A percentile compares a stretch with the other conserved stretches of the same genome.
These are phyloP conservation scores for Botrytis pseudocinerea DNA, from an alignment of 2,329 filamentous ascomycete species.

Conservation along the genomic window DNA sequence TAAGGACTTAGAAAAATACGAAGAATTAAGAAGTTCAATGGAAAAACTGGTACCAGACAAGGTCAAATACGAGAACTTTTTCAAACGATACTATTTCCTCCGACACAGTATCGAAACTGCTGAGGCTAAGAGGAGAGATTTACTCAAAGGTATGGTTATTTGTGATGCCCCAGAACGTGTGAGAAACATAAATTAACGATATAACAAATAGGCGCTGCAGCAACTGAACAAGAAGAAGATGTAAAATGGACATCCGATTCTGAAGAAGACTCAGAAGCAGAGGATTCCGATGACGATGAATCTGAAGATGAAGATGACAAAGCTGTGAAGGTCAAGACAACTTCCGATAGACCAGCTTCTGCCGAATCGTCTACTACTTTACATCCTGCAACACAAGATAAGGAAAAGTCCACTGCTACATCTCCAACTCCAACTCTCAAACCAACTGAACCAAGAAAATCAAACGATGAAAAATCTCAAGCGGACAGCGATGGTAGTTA, in stretches of 20 bases:
- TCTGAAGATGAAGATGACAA: not conserved
- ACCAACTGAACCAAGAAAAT: slow-evolving; percentile 66
- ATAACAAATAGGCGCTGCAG: slow-evolving; percentile 50
- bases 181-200: not conserved
- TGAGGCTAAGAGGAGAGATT: slow-evolving; percentile 81
- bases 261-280: slow-evolving; percentile 59
- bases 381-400: slow-evolving; percentile 50
- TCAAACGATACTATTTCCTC: slow-evolving; percentile 94
- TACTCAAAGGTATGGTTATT: slow-evolving; percentile 74
- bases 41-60: slow-evolving; percentile 92
- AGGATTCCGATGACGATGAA: slow-evolving; percentile 1
- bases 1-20: slow-evolving; percentile 79
- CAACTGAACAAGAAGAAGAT: slow-evolving; percentile 64
- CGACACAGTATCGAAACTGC: slow-evolving; percentile 91
- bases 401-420: slow-evolving; percentile 31
- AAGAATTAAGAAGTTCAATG: slow-evolving; percentile 84
- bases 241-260: slow-evolving; percentile 65
- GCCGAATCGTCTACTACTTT: slow-evolving; percentile 61
- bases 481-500: slow-evolving; percentile 95
- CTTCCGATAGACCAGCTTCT: slow-evolving; percentile 46
- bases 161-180: not conserved
- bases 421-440: slow-evolving; percentile 49
- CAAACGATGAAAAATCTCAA: slow-evolving; percentile 86
- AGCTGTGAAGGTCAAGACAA: slow-evolving; percentile 31
- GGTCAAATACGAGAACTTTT: slow-evolving; percentile 88